Evolutionary conservation across 2,329 filamentous ascomycete genomes (phyloP), one percentile per base, ranked within the genome.

Genomic region (Cladophialophora chaetospira): DNA sequence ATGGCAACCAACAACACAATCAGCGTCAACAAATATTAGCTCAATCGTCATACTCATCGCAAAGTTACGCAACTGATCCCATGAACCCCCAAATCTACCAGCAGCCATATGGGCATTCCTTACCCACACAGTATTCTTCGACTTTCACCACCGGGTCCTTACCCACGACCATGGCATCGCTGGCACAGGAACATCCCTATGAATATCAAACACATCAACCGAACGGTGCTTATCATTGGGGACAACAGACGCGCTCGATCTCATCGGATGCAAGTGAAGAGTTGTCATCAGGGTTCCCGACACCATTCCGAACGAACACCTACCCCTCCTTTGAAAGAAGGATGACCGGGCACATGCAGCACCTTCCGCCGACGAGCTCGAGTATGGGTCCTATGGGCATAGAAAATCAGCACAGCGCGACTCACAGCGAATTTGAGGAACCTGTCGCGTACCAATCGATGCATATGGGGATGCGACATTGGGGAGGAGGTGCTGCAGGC

Each of bases 281-380:
- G 8, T 26, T 51, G 42, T 51, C 48, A 13, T 57, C 58, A n/a
- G 54, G 54, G 9, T 62, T 62, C 28, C 23, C 38, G 13, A 45
- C 53, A 5, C 48, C 60, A 6, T 62, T 52, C 31, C 40, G 60
- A 53, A 62, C 53, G 10, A 55, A 62, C 33, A 62, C 57, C 10
- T 62, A 60, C 26, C 60, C 60, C 3, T 59, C 50, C n/a, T 55
- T 60, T 15, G 57, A 62, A 17, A 47, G 54, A 36, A 44, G 49
- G 35, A 55, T 52, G 28, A 46, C 56, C 19, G 35, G 45, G 13
- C 48, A 55, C 15, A 44, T 53, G 25, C 57, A 55, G 17, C 60
- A 62, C 6, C 28, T 57, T 10, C 45, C 57, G 5, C 29, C 53
- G 21, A 47, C 56, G 9, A 45, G 28, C 38, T 33, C 50, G 31